Base-by-base conservation (phyloP, 2,329 filamentous ascomycete genomes). In the Sarocladium kiliense region DNA sequence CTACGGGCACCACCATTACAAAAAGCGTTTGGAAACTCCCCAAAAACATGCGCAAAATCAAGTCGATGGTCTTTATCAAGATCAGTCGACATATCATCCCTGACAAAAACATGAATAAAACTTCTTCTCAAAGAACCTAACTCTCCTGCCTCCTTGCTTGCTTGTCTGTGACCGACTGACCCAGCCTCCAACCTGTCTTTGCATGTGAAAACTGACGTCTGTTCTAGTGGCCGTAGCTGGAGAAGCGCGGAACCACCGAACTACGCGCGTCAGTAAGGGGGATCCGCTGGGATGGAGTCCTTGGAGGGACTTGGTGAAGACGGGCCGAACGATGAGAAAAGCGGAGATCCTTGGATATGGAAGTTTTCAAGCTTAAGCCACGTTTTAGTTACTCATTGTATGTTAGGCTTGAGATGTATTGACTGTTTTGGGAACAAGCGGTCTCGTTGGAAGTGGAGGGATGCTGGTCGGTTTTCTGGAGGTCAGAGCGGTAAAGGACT, bases 91-190 rank as follows among this genome's bases (percentile, higher is more conserved):
- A 32, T 49, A 45, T 32, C 44, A 44, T 23, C 44, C 27, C 26
- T 11, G 27, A 51, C 47, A 51, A 51, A 51, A 51, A 51, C 47
- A 51, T 51, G 47, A 51, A 51, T 51, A 51, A 51, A 51, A 51
- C 47, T 19, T 51, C 47, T 51, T 49, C 23, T 27, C 14, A 27
- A 49, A 49, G 44, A 49, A 7, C 23, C 6, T 23, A 4, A 44
- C 3, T 14, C 7, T 3, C 18, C 7, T 14, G 39, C 19, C 19
- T 4, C 39, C 18, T 44, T 9, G 4, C 39, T 44, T 18, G 36
- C 11, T 44, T 44, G 36, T 19, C 9, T 10, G 36, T 9, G 7
- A 39, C 36, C 6, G 30, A 32, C n/a, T n/a, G n/a, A n/a, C n/a
- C n/a, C n/a, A n/a, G n/a, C n/a, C n/a, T 41, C 9, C 37, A 11